Evolutionary conservation across 345 rosid genomes (phyloP), one percentile per base, ranked within the genome.

Genomic region (Pseudoturritis turrita): DNA sequence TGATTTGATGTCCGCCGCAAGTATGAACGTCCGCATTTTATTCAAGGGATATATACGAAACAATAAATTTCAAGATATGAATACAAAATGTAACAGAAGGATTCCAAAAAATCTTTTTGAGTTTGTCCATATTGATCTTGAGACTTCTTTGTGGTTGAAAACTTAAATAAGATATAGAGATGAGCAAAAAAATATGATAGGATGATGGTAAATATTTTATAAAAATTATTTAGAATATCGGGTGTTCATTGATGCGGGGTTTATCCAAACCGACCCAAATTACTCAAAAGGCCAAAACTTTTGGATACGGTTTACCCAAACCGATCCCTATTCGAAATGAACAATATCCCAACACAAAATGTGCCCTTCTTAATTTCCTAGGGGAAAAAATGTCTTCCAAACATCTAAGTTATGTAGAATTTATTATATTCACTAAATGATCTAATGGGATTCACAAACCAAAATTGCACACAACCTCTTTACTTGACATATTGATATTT

Each of bases 1-100:
- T 35, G 76, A 17, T 54, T 54, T 72, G 57, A 64, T 73, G 51
- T 60, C 60, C 29, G 31, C 26, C 9, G 13, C 33, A 58, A 47
- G 47, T 70, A 70, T 47, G 62, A 71, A 71, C 75, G 61, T n/a
- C 25, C 70, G n/a, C 39, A 31, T 62, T 71, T 71, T 72, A 36
- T 23, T 72, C 11, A 33, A 62, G 44, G 55, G 26, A 11, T 22
- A 36, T 62, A 17, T 62, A 28, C 37, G 11, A 65, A 65, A 64
- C 43, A 54, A 21, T 40, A 41, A 17, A 41, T 51, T n/a, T 62
- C 18, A 29, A 65, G 55, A 72, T 53, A 29, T 12, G 43, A 29
- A 11, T 33, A 43, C 51, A 8, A 9, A 18, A 28, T 43, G 15
- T 29, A 52, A 4, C 44, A 51, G 19, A 33, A 45, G 55, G 45